Evolutionary conservation across 352 stramenopile species (phyloP).

Genomic region (Aphanomyces euteiches): DNA sequence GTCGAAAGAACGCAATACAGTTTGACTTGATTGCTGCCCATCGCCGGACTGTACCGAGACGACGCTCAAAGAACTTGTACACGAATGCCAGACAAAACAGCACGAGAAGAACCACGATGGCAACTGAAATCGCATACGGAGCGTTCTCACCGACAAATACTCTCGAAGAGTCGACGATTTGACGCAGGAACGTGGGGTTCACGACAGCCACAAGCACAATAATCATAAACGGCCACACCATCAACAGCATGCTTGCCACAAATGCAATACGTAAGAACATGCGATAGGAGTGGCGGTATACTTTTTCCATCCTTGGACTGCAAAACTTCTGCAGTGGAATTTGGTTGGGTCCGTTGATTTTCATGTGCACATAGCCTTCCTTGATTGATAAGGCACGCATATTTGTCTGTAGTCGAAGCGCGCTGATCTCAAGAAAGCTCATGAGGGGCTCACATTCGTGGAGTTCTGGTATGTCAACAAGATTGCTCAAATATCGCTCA

Average conservation of each 20-base stretch:
- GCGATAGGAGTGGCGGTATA: slow-evolving; percentile 83
- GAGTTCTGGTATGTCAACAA: slow-evolving; percentile 60
- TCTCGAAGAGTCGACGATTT: neutral
- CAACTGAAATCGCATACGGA: slow-evolving; percentile 31
- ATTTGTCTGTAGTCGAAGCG: slow-evolving; percentile 67
- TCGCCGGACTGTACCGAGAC: slow-evolving; percentile 75
- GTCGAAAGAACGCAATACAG: slow-evolving; percentile 76
- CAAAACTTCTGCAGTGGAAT: slow-evolving; percentile 81
- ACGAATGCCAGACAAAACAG: slow-evolving; percentile 75
- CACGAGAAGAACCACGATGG: slow-evolving; percentile 45
- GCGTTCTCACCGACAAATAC: neutral
- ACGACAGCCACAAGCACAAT: slow-evolving; percentile 47
- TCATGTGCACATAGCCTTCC: slow-evolving; percentile 86
- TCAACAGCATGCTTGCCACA: slow-evolving; percentile 71
- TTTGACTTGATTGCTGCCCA: slow-evolving; percentile 85
- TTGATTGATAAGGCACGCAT: slow-evolving; percentile 54
- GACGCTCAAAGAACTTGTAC: slow-evolving; percentile 86
- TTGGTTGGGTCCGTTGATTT: slow-evolving; percentile 83
- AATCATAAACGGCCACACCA: slow-evolving; percentile 74
- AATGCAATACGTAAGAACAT: slow-evolving; percentile 84
- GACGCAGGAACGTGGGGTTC: slow-evolving; percentile 8
- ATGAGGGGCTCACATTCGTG: slow-evolving; percentile 74
- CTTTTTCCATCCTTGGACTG: slow-evolving; percentile 70
- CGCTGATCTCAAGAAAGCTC: slow-evolving; percentile 75
- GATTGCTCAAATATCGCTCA: slow-evolving; percentile 62